phyloP scores from a whole-genome alignment of 2,329 filamentous ascomycete species.

The Fusarium chaquense region DNA sequence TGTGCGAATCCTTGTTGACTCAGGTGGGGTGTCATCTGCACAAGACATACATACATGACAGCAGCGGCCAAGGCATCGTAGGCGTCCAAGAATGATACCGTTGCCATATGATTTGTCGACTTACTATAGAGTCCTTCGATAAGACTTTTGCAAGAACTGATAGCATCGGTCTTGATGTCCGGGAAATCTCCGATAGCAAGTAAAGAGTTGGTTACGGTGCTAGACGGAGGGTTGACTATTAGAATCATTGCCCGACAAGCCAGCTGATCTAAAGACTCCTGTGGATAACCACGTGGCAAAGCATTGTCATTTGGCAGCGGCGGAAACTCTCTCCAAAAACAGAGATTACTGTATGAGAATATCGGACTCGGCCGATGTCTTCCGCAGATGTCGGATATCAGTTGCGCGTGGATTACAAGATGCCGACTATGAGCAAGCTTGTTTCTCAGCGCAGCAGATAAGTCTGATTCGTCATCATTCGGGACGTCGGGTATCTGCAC shows the following conservation, averaged over 20 bases:
- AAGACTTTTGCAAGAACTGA: constrained; percentile 14
- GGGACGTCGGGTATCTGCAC: neutral
- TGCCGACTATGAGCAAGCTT: constrained; percentile 17
- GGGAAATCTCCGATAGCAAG: neutral
- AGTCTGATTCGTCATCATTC: neutral
- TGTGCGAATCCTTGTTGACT: constrained; percentile 14
- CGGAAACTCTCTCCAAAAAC: constrained; percentile 29
- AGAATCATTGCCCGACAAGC: constrained; percentile 13
- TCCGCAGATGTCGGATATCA: constrained; percentile 10
- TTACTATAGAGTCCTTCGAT: constrained; percentile 17
- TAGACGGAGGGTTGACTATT: neutral
- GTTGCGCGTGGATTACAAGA: constrained; percentile 12
- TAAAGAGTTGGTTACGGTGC: neutral
- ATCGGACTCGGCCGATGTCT: fast-evolving
- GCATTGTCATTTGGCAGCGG: neutral
- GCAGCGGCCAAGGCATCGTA: constrained; percentile 28
- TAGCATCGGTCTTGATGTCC: constrained; percentile 1
- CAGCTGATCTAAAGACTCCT: constrained; percentile 9
- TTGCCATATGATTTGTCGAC: neutral
- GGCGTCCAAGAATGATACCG: constrained; percentile 26
- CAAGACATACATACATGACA: neutral
- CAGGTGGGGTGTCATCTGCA: neutral
- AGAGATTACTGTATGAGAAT: constrained; percentile 21
- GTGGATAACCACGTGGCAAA: neutral
- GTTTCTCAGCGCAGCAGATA: neutral